Conservation (phyloP, 306 rosid species). For the Prunus mira region DNA sequence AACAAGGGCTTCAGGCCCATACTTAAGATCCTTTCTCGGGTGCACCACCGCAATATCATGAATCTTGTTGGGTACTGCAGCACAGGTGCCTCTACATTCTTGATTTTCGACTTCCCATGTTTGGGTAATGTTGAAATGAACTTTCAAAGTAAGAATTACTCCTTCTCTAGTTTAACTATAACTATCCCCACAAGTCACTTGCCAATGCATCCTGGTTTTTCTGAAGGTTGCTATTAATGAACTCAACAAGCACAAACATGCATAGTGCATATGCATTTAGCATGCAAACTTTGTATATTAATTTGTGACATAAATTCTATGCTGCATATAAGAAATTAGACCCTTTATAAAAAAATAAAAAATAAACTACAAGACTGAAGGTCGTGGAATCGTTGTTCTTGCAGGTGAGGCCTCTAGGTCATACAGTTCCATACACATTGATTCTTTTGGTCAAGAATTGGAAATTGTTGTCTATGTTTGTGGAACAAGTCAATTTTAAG, state of each 20-base stretch:
- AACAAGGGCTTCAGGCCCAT: conserved; percentile 4
- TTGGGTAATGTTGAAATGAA: neutral
- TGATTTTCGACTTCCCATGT: conserved; percentile 19
- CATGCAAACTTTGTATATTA: too few relatives aligned
- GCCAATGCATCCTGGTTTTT: neutral
- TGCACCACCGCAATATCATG: conserved; percentile 23
- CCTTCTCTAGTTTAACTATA: neutral
- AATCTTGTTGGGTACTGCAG: conserved; percentile 33
- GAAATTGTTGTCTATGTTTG: neutral
- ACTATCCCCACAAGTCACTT: neutral
- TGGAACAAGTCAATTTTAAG: neutral
- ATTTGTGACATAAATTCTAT: neutral
- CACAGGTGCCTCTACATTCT: neutral
- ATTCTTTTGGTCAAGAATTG: neutral
- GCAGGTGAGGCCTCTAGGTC: too few relatives aligned
- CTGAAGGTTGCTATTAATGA: neutral
- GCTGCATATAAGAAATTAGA: neutral
- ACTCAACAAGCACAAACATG: neutral
- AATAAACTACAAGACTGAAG: neutral
- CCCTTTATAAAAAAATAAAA: neutral
- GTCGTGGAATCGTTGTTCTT: neutral
- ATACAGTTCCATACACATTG: neutral
- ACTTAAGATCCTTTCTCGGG: conserved; percentile 9
- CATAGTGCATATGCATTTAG: neutral
- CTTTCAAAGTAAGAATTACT: conserved; percentile 17